Percentiles rank a stretch among this genome's conserved stretches.
Evolutionary conservation across 2,329 filamentous ascomycete genomes (phyloP).

Genomic region (Alternaria burnsii): DNA sequence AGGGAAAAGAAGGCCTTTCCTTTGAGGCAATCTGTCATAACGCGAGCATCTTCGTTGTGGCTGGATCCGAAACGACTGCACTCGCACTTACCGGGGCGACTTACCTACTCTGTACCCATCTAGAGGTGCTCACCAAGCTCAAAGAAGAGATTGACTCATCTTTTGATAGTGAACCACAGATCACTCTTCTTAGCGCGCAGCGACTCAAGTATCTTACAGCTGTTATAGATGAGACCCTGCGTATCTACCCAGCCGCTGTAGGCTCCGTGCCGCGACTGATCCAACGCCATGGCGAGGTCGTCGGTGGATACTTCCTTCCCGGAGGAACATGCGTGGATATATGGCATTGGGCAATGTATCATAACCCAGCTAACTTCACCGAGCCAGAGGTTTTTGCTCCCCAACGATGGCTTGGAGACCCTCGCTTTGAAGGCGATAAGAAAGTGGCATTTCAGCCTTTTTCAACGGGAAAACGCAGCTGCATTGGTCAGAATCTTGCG

Average conservation of each 20-base stretch:
- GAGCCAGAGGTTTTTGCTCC: slow-evolving; percentile 5
- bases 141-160: slow-evolving; percentile 25
- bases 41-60: slow-evolving; percentile 29
- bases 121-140: slow-evolving; percentile 19
- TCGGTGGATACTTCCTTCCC: slow-evolving; percentile 5
- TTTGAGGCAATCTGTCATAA: slow-evolving; percentile 20
- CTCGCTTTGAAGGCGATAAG: neutral
- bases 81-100: slow-evolving; percentile 22
- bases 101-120: slow-evolving; percentile 26
- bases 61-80: slow-evolving; percentile 32
- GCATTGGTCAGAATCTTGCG: slow-evolving; percentile 3
- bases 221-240: slow-evolving; percentile 42
- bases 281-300: slow-evolving; percentile 7
- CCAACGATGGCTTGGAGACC: slow-evolving; percentile 2
- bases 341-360: slow-evolving; percentile 13
- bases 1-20: slow-evolving; percentile 23
- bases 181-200: slow-evolving; percentile 33
- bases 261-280: slow-evolving; percentile 13
- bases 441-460: slow-evolving; percentile 5
- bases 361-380: slow-evolving; percentile 10
- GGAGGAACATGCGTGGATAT: slow-evolving; percentile 7
- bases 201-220: slow-evolving; percentile 32
- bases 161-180: slow-evolving; percentile 35
- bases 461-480: slow-evolving; percentile 5
- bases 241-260: slow-evolving; percentile 33